phyloP scores from a whole-genome alignment of 257 asterid genomes.

The Nemophila menziesii region DNA sequence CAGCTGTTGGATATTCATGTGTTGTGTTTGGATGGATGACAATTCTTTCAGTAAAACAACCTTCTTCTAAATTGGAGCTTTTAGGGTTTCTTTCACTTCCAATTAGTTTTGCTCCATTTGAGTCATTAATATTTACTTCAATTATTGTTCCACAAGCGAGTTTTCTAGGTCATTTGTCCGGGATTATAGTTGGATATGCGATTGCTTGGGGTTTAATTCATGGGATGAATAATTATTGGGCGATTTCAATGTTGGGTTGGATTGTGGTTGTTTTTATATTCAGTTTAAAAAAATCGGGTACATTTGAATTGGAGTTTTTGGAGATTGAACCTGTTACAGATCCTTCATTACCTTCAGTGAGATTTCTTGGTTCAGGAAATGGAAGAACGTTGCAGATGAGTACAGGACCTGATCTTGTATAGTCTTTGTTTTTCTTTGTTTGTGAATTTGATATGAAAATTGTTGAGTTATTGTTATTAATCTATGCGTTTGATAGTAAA shows the following conservation, averaged over 20 bases:
- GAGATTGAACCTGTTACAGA: conserved; percentile 82
- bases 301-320: conserved; percentile 52
- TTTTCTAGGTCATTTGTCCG: conserved; percentile 83
- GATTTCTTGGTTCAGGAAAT: conserved; percentile 54
- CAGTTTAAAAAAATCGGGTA: conserved; percentile 88
- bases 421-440: conserved; percentile 15
- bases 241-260: conserved; percentile 79
- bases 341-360: conserved; percentile 68
- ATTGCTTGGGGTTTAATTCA: conserved; percentile 87
- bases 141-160: conserved; percentile 96
- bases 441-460: not conserved
- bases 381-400: conserved; percentile 71
- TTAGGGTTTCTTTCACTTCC: conserved; percentile 94
- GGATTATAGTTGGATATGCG: conserved; percentile 77
- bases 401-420: conserved; percentile 51
- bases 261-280: conserved; percentile 42
- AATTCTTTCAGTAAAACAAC: conserved; percentile 71
- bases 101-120: conserved; percentile 90
- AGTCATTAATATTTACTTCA: conserved; percentile 81
- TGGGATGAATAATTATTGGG: conserved; percentile 95
- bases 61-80: conserved; percentile 75
- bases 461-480: not conserved
- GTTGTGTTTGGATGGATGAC: conserved; percentile 99
- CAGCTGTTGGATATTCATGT: conserved; percentile 96
- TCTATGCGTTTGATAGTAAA: not conserved